phyloP scores from a whole-genome alignment of 805 yeast species.

The Sugiyamaella americana region DNA sequence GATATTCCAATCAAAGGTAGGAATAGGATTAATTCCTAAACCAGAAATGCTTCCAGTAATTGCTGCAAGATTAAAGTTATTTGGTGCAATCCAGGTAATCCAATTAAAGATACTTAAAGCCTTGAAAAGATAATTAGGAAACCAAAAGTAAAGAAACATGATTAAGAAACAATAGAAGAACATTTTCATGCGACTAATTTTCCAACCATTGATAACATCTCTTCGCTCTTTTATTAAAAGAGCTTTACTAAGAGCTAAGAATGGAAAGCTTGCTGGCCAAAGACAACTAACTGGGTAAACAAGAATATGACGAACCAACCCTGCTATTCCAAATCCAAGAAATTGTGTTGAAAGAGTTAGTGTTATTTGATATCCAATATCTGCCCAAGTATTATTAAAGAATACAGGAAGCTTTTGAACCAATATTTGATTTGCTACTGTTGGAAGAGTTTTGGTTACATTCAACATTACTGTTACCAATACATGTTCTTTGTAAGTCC shows the following conservation, averaged over 20 bases:
- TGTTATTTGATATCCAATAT: slow-evolving; percentile 39
- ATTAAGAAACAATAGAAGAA: no score
- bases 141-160: no score
- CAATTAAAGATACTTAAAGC: no score
- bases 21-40: slow-evolving; percentile 41
- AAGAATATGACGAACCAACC: slow-evolving; percentile 47
- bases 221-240: slow-evolving; percentile 28
- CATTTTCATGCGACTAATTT: no score
- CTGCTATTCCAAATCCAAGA: slow-evolving; percentile 48
- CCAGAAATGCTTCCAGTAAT: no score
- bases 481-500: slow-evolving; percentile 59
- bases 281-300: slow-evolving; percentile 39
- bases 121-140: no score
- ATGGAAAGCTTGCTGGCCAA: slow-evolving; percentile 52
- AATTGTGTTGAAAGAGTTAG: slow-evolving; percentile 44
- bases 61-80: no score
- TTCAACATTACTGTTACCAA: slow-evolving; percentile 41
- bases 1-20: slow-evolving; percentile 44
- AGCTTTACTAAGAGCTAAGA: slow-evolving; percentile 47
- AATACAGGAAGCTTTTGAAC: slow-evolving; percentile 12
- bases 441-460: slow-evolving; percentile 44
- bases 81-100: no score
- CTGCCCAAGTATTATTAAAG: slow-evolving; percentile 16
- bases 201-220: slow-evolving; percentile 51
- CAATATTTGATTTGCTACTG: slow-evolving; percentile 23